phyloP scores from a whole-genome alignment of 768 basidiomycete species.

The Hypholoma fasciculare region DNA sequence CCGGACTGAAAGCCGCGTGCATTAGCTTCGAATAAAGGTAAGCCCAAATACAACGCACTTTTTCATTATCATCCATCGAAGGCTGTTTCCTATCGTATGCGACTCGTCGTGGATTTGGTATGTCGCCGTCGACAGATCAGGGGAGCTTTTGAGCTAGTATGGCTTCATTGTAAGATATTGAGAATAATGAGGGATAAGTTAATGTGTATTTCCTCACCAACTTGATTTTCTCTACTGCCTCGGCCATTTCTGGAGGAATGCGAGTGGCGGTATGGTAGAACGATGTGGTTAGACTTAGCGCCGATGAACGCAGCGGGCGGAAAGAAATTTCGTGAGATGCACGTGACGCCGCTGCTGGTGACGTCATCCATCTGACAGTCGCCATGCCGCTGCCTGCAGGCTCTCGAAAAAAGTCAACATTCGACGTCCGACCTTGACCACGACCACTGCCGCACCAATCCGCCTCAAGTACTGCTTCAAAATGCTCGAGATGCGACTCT shows the following conservation, averaged over 20 bases:
- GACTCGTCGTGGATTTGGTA: constrained; percentile 93
- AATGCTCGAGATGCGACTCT: no score
- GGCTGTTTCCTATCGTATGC: constrained; percentile 93
- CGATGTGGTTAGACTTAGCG: not conserved
- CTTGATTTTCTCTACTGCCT: constrained; percentile 38
- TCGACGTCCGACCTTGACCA: no score
- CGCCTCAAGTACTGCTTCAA: no score
- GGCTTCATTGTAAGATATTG: constrained; percentile 19
- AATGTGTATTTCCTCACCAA: constrained; percentile 28
- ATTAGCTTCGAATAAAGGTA: not conserved
- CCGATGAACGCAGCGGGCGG: not conserved
- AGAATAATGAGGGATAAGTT: constrained; percentile 9
- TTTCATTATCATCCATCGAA: constrained; percentile 99
- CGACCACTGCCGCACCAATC: no score
- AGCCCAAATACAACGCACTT: constrained; percentile 57
- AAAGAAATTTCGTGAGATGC: no score
- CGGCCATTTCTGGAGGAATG: constrained; percentile 29
- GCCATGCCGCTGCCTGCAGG: no score
- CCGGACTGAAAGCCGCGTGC: constrained; percentile 57
- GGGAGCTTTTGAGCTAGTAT: constrained; percentile 79
- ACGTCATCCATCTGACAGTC: no score
- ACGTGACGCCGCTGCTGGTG: no score
- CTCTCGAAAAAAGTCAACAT: no score
- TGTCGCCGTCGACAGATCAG: constrained; percentile 86
- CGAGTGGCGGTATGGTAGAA: not conserved